Percentiles rank a stretch among this genome's conserved stretches.
phyloP scores from a whole-genome alignment of 345 rosid species.

The Xanthoceras sorbifolium region DNA sequence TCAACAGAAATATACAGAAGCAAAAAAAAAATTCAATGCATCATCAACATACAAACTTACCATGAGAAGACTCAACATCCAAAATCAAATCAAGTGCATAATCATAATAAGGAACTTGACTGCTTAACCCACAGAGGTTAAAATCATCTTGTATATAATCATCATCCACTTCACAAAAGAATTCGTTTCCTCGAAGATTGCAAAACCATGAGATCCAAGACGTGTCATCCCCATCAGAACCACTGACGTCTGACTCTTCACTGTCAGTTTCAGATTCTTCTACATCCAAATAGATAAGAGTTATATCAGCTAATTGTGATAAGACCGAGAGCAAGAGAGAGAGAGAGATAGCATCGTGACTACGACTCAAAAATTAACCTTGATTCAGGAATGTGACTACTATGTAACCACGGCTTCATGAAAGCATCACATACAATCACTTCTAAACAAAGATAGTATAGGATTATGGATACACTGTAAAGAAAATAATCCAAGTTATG shows the following conservation, averaged over 20 bases:
- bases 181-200: slow-evolving; percentile 91
- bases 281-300: slow-evolving; percentile 23
- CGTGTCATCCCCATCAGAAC: slow-evolving; percentile 96
- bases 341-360: background rate
- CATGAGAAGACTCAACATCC: slow-evolving; percentile 94
- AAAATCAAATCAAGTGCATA: slow-evolving; percentile 96
- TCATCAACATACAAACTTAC: slow-evolving; percentile 39
- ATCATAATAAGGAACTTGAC: slow-evolving; percentile 97
- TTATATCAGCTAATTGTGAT: slow-evolving; percentile 7
- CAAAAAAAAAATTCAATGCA: background rate
- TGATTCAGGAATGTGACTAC: background rate
- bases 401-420: background rate
- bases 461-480: background rate
- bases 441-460: background rate
- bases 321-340: background rate
- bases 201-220: slow-evolving; percentile 99
- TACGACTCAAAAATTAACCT: background rate
- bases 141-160: slow-evolving; percentile 98
- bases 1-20: background rate
- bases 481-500: background rate
- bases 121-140: slow-evolving; percentile 90
- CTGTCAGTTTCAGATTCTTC: slow-evolving; percentile 93
- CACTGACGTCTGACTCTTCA: slow-evolving; percentile 95
- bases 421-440: background rate
- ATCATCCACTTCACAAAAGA: slow-evolving; percentile 99